A percentile compares a stretch with the other conserved stretches of the same genome.
phyloP scores from a whole-genome alignment of 306 rosid species.

The Luffa acutangula region DNA sequence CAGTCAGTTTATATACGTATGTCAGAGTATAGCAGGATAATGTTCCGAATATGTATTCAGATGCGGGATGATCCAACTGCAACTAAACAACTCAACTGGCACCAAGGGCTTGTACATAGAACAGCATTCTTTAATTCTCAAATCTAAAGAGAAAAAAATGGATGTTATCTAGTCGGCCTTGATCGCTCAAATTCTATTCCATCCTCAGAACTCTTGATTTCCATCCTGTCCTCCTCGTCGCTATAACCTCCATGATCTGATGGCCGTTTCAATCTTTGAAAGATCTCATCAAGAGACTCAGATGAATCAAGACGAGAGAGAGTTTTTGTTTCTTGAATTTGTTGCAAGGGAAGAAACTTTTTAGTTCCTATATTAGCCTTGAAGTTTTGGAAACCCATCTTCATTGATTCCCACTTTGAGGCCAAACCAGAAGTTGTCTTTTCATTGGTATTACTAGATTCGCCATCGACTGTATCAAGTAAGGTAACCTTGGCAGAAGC shows the following conservation, averaged over 20 bases:
- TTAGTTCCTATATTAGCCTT: constrained; percentile 60
- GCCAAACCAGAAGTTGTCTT: constrained; percentile 41
- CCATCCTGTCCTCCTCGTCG: constrained; percentile 30
- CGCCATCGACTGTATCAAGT: constrained; percentile 33
- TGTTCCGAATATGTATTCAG: not conserved
- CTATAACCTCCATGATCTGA: constrained; percentile 32
- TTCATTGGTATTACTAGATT: constrained; percentile 24
- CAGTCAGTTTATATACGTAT: not conserved
- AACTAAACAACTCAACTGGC: not conserved
- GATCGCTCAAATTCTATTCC: constrained; percentile 18
- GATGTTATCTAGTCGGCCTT: constrained; percentile 34
- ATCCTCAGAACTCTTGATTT: constrained; percentile 21
- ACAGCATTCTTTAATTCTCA: constrained; percentile 14
- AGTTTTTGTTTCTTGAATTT: constrained; percentile 34
- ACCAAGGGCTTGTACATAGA: constrained; percentile 38
- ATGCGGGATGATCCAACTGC: constrained; percentile 1
- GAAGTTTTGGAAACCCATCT: constrained; percentile 65
- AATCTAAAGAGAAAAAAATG: constrained; percentile 10
- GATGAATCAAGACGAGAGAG: constrained; percentile 52
- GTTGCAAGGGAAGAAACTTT: constrained; percentile 47
- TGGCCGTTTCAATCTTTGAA: constrained; percentile 78
- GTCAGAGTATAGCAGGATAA: not conserved
- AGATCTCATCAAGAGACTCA: constrained; percentile 87
- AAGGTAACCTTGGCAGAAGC: constrained; percentile 57
- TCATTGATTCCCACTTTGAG: constrained; percentile 70